A percentile compares a stretch with the other conserved stretches of the same genome.
These are phyloP conservation scores for Leptographium wingfieldii DNA, from an alignment of 2,329 filamentous ascomycete genomes.

Conservation along the genomic window DNA sequence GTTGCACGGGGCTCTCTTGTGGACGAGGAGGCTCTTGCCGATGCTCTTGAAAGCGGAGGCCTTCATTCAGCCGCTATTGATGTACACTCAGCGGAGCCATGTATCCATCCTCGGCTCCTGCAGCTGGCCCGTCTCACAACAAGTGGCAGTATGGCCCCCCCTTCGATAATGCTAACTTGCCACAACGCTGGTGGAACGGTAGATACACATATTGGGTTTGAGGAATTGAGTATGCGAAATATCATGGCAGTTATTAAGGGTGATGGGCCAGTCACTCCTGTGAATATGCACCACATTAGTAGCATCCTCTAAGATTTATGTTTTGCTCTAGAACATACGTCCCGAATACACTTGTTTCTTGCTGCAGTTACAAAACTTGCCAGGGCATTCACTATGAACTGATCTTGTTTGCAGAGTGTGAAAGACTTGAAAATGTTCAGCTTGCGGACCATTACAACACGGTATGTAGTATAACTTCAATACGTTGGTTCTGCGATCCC, in stretches of 20 bases:
- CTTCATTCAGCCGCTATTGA: conserved; percentile 47
- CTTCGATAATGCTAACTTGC: conserved; percentile 43
- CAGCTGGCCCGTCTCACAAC: conserved; percentile 21
- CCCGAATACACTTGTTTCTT: no score
- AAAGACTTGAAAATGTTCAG: no score
- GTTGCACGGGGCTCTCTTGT: conserved; percentile 52
- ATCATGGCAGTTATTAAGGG: conserved; percentile 40
- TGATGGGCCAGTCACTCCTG: conserved; percentile 42
- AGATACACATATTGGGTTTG: conserved; percentile 53
- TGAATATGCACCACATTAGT: conserved; percentile 40
- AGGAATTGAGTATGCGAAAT: conserved; percentile 55
- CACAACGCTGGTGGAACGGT: conserved; percentile 57
- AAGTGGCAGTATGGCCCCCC: background rate
- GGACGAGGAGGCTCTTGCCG: conserved; percentile 49
- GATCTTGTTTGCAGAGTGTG: no score
- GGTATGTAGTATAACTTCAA: no score
- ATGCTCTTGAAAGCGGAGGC: conserved; percentile 39
- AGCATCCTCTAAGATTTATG: background rate
- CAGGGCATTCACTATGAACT: no score
- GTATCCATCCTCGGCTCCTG: conserved; percentile 33
- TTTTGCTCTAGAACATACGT: background rate
- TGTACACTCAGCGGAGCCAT: conserved; percentile 50
- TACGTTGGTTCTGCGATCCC: no score
- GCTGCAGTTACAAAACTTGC: no score
- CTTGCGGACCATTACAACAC: no score